Percentiles rank a stretch among this genome's conserved stretches.
These are phyloP conservation scores for Lodderomyces margitis DNA, from an alignment of 1,139 yeast species.

Conservation along the genomic window DNA sequence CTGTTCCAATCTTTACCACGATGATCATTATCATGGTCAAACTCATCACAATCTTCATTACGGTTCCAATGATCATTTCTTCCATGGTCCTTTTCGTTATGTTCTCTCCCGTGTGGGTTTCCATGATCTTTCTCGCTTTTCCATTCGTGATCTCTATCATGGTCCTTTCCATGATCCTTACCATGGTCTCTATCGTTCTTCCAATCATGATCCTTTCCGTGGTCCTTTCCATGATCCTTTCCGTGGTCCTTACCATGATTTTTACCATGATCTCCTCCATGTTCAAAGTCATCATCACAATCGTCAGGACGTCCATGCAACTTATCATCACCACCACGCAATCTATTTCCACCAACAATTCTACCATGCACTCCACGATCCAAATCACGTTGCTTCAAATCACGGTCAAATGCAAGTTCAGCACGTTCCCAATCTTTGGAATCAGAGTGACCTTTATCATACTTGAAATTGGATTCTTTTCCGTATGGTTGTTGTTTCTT, in stretches of 20 bases:
- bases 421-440: slow-evolving; percentile 3
- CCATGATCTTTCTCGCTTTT: slow-evolving; percentile 3
- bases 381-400: background rate
- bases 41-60: slow-evolving; percentile 3
- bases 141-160: background rate
- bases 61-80: background rate
- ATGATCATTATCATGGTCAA: slow-evolving; percentile 2
- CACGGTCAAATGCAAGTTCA: background rate
- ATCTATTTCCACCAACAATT: background rate
- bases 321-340: background rate
- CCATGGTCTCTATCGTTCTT: background rate
- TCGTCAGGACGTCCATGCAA: slow-evolving; percentile 1
- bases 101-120: slow-evolving; percentile 4
- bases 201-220: background rate
- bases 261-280: slow-evolving; percentile 1
- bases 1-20: slow-evolving; percentile 2
- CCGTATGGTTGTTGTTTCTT: background rate
- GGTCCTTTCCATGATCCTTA: background rate
- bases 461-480: background rate
- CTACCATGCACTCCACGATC: background rate
- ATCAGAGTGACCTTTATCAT: background rate
- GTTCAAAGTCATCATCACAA: slow-evolving; percentile 1
- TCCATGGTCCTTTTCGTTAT: background rate
- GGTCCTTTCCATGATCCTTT: background rate
- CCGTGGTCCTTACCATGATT: background rate